Evolutionary conservation across 2,329 filamentous ascomycete species (phyloP).

Genomic region (Cordyceps farinosa): DNA sequence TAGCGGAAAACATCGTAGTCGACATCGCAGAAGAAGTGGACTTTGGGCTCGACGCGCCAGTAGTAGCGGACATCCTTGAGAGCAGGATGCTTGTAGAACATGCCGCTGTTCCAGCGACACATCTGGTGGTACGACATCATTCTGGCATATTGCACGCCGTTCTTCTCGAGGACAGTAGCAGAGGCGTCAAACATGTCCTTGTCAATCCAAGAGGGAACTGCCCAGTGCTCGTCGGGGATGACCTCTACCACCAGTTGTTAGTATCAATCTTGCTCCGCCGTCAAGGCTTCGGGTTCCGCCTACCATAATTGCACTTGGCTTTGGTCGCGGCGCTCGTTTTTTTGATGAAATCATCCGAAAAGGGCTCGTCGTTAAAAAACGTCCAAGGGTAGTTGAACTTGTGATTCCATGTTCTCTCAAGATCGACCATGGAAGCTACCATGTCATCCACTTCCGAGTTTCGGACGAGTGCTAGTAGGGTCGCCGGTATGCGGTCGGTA

Average conservation of each 20-base stretch:
- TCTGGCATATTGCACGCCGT: conserved; percentile 85
- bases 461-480: conserved; percentile 83
- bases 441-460: conserved; percentile 86
- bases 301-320: conserved; percentile 82
- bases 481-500: conserved; percentile 86
- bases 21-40: conserved; percentile 98
- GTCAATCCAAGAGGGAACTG: conserved; percentile 88
- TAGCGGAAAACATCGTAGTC: conserved; percentile 98
- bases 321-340: conserved; percentile 79
- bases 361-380: conserved; percentile 96
- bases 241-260: conserved; percentile 53
- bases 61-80: conserved; percentile 82
- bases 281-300: conserved; percentile 20
- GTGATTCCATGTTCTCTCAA: conserved; percentile 93
- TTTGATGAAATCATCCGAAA: conserved; percentile 87
- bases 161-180: conserved; percentile 73
- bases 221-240: conserved; percentile 95
- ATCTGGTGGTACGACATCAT: conserved; percentile 95
- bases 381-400: conserved; percentile 99
- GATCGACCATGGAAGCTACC: conserved; percentile 81
- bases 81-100: conserved; percentile 96
- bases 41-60: conserved; percentile 97
- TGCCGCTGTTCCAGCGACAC: conserved; percentile 97
- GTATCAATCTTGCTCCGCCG: conserved; percentile 1
- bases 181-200: conserved; percentile 81